Evolutionary conservation across 2,329 filamentous ascomycete species (phyloP).

Genomic region (Apiospora malaysiana): DNA sequence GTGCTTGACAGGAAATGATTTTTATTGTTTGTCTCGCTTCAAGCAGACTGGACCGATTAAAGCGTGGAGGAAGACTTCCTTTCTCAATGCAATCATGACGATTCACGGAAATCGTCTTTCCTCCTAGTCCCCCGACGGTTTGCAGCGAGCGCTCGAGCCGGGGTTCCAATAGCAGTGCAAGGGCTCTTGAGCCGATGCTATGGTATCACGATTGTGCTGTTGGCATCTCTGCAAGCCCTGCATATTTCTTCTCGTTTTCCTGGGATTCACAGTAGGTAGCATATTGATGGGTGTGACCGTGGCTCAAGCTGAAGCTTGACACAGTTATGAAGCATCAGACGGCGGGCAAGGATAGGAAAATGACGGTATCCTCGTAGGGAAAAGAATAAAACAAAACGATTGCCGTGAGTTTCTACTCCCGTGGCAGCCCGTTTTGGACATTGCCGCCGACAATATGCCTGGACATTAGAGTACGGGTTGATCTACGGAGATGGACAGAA

Average conservation of each 20-base stretch:
- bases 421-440: not conserved
- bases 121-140: not conserved
- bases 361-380: not conserved
- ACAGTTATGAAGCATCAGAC: not conserved
- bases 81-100: not conserved
- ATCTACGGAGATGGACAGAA: not conserved
- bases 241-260: slow-evolving; percentile 70
- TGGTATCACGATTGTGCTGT: slow-evolving; percentile 61
- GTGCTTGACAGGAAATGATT: not conserved
- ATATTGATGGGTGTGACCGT: no score
- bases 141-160: slow-evolving; percentile 63
- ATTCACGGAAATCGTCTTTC: no score
- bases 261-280: no score
- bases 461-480: not conserved
- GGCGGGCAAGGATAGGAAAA: not conserved
- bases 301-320: no score
- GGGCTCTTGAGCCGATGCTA: slow-evolving; percentile 57
- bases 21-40: not conserved
- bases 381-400: not conserved
- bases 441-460: not conserved
- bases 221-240: slow-evolving; percentile 59
- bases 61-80: not conserved
- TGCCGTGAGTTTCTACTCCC: not conserved
- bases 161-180: slow-evolving; percentile 62
- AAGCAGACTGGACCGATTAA: no score